phyloP scores from a whole-genome alignment of 495 filamentous ascomycete species.

The Clohesyomyces aquaticus region DNA sequence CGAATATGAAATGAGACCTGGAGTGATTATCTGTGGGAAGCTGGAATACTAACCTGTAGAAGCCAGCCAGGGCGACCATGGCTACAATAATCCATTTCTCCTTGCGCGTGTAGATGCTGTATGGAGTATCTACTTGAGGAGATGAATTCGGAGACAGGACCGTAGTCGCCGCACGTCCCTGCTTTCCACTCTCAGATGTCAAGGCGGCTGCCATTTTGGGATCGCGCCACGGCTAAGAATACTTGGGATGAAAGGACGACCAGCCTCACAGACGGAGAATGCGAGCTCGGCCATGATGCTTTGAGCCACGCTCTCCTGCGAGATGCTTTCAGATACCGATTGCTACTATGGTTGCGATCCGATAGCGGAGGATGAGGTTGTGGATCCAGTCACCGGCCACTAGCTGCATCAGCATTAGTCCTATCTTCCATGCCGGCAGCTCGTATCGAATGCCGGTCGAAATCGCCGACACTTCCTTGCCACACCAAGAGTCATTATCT shows the following conservation, averaged over 20 bases:
- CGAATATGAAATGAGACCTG: too few species aligned
- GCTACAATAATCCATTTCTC: conserved; percentile 22
- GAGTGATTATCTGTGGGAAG: too few species aligned
- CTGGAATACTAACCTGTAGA: conserved; percentile 20
- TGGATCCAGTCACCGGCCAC: too few species aligned
- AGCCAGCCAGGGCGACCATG: conserved; percentile 8
- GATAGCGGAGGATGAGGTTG: conserved; percentile 9
- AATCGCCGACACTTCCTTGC: not conserved
- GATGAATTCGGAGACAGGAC: conserved; percentile 2
- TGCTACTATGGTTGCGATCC: not conserved
- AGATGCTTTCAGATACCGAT: not conserved
- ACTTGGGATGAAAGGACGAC: not conserved
- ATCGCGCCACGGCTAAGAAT: not conserved
- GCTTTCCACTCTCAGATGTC: too few species aligned
- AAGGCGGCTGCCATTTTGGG: conserved; percentile 4
- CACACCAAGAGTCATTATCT: conserved; percentile 16
- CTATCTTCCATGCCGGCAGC: not conserved
- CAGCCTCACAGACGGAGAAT: too few species aligned
- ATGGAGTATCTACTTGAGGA: not conserved
- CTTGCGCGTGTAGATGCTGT: conserved; percentile 13
- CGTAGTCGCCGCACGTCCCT: too few species aligned
- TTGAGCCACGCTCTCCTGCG: not conserved
- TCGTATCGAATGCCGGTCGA: not conserved
- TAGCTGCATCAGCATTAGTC: not conserved
- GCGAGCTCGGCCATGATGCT: not conserved